Evolutionary conservation across 495 filamentous ascomycete species (phyloP), one percentile per base, ranked within the genome.

Genomic region (Aspergillus incahuasiensis): DNA sequence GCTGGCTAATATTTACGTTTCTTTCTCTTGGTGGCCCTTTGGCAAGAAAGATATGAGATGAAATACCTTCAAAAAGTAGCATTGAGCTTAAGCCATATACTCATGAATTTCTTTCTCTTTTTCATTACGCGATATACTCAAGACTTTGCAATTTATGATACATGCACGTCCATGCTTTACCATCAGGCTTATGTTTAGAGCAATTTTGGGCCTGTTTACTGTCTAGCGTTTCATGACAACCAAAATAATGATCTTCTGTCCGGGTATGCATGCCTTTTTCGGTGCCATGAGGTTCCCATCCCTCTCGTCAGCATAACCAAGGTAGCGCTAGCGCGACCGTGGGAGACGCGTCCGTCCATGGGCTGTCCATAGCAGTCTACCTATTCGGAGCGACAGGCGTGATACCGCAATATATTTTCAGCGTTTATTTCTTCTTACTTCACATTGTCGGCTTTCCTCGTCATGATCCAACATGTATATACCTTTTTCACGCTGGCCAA

Each of bases 71-170:
- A 21, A 56, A 56, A 56, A 56, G 54, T 56, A 56, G 54, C 54
- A 50, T 24, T 28, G 39, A 44, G 46, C 28, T 52, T 52, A 55
- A 62, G 44, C 51, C 52, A 58, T 61, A 55, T 55, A 55, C 48
- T 55, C 16, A 43, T 41, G 40, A 19, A 40, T 58, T 45, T 44
- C 25, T 40, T 28, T 53, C 49, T 35, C n/a, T 41, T 38, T 47
- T 35, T 25, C n/a, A 49, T 57, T 38, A 50, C 46, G 48, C 38
- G 35, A 48, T 54, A 49, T 46, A 49, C 34, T 43, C 40, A 56
- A 53, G 47, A 58, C 52, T 47, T 57, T 38, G 46, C 57, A 45
- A 58, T 64, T 45, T 63, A 56, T 56, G 54, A 35, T 42, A 50
- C 34, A 32, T 49, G 28, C 54, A 55, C 46, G 24, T 44, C 35